These are phyloP conservation scores for Cryptosporidium sp. DNA, from an alignment of 169 alveolate genomes.

Conservation along the genomic window DNA sequence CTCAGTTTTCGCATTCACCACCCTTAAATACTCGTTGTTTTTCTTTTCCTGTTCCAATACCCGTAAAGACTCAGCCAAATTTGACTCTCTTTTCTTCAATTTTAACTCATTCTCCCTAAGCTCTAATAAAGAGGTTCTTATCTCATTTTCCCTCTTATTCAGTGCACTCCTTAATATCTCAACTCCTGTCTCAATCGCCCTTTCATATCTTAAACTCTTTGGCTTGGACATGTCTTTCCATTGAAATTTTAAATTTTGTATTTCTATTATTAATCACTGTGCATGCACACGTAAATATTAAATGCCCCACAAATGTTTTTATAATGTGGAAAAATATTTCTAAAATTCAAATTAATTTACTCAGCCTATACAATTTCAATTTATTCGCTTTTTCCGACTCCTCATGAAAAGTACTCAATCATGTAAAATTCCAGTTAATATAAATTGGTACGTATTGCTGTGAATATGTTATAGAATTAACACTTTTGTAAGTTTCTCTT, in stretches of 20 bases:
- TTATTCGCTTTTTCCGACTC: too few relatives aligned
- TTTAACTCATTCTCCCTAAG: slow-evolving; percentile 18
- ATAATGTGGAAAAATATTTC: background rate
- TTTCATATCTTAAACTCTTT: slow-evolving; percentile 4
- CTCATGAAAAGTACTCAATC: background rate
- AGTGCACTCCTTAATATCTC: slow-evolving; percentile 24
- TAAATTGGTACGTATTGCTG: too few relatives aligned
- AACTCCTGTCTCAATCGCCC: slow-evolving; percentile 39
- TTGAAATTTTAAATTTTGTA: too few relatives aligned
- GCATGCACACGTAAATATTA: background rate
- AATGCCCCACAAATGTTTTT: background rate
- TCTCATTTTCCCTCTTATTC: slow-evolving; percentile 12
- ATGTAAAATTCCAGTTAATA: too few relatives aligned
- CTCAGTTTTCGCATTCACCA: slow-evolving; percentile 41
- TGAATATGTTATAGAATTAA: too few relatives aligned
- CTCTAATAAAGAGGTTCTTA: background rate
- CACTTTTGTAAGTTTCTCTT: too few relatives aligned
- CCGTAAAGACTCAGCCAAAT: slow-evolving; percentile 3
- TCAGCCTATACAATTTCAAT: too few relatives aligned
- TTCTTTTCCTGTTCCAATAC: slow-evolving; percentile 36
- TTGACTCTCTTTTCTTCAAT: slow-evolving; percentile 14
- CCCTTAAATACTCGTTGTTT: slow-evolving; percentile 24
- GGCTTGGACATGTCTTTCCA: background rate
- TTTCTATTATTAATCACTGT: too few relatives aligned
- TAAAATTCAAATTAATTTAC: too few relatives aligned